These are phyloP conservation scores for Seiridium cupressi DNA, from an alignment of 2,329 filamentous ascomycete species.

Conservation along the genomic window DNA sequence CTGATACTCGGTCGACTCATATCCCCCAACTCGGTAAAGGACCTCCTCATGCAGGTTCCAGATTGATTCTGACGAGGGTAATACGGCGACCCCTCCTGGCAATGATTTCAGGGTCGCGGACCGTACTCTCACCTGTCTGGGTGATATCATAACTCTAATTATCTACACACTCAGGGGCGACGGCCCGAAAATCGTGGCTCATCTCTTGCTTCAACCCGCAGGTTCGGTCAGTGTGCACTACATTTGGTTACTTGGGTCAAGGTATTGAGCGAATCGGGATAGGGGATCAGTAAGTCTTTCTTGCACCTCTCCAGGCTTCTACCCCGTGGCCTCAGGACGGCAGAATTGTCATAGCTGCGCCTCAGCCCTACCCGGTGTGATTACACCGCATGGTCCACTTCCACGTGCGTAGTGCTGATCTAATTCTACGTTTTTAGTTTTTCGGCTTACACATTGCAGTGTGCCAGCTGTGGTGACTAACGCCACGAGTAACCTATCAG, in stretches of 20 bases:
- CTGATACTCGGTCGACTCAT: no score
- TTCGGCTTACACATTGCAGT: not conserved
- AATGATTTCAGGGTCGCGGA: not conserved
- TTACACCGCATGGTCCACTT: not conserved
- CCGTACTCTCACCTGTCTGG: not conserved
- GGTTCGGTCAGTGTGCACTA: no score
- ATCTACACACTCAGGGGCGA: not conserved
- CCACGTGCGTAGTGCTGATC: slow-evolving; percentile 3
- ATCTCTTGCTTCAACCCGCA: not conserved
- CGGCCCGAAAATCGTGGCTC: not conserved
- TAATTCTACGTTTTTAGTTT: not conserved
- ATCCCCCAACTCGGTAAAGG: no score
- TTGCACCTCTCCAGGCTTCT: not conserved
- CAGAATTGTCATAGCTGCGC: not conserved
- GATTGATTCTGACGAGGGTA: not conserved
- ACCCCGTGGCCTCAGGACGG: not conserved
- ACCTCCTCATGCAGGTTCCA: no score
- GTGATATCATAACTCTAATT: not conserved
- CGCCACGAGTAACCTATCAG: not conserved
- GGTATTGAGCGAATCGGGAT: no score
- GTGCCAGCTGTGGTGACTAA: not conserved
- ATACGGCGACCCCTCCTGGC: not conserved
- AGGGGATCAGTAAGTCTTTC: no score
- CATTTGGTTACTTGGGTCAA: no score
- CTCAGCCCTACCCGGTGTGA: not conserved